Base-by-base conservation (phyloP, 805 yeast species). In the Metschnikowia borealis region DNA sequence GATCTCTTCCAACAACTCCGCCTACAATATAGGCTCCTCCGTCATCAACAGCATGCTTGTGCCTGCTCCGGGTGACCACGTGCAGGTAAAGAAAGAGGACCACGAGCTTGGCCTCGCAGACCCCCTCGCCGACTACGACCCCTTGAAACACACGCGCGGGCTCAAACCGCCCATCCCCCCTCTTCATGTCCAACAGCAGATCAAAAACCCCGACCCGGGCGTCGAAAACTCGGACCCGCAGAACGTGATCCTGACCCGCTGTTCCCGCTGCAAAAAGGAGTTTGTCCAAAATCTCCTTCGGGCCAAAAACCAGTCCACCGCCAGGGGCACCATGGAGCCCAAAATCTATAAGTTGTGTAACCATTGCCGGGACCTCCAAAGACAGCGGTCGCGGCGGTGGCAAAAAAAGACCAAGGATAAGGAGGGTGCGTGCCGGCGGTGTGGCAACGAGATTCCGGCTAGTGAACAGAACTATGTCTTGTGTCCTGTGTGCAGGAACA, bases 321-420 rank as follows among this genome's bases (percentile, higher is more conserved):
- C 57, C 48, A 65, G 66, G 61, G 69, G 54, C 62, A 69, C 47
- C 57, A 70, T 64, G 45, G 73, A 60, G 57, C 77, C 64, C 31
- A 78, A 76, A 58, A 64, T 68, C 14, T 83, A 63, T 66, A 81
- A 81, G 60, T 66, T 82, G 47, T 84, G 89, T 61, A 76, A 77
- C 31, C 87, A 82, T 59, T 84, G 89, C 60, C 74, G 88, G 35
- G 83, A 78, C 46, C 64, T 81, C 44, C 89, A 84, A 61, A 65
- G 88, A 45, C 81, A 81, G 61, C 65, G 88, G 53, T 77, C 83
- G 5, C 68, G 84, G 52, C 69, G 85, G 54, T 84, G 88, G 88
- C 87, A 83, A 59, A 68, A 70, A 60, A 77, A 77, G 54, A 82
- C 85, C 4, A 81, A 79, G 56, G 75, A 74, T 54, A 83, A 80